These are phyloP conservation scores for Bombardia bombarda DNA, from an alignment of 495 filamentous ascomycete species.

Conservation along the genomic window DNA sequence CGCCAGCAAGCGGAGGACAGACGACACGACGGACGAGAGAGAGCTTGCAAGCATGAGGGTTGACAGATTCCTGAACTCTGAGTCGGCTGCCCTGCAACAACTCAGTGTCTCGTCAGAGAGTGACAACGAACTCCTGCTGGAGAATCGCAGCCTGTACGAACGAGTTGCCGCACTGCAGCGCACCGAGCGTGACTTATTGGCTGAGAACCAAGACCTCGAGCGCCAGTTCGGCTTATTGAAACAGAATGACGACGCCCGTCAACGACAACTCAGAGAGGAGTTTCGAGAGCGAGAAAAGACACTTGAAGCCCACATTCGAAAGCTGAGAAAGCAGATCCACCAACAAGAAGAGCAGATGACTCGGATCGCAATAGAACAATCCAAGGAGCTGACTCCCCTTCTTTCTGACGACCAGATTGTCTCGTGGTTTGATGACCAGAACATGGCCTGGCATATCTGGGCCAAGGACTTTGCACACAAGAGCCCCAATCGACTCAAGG, in stretches of 20 bases:
- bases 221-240: slow-evolving; percentile 1
- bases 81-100: too few relatives aligned
- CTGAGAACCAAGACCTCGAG: slow-evolving; percentile 9
- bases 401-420: slow-evolving; percentile 2
- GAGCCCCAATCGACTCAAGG: slow-evolving; percentile 4
- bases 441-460: slow-evolving; percentile 7
- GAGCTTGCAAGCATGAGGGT: too few relatives aligned
- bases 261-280: slow-evolving; percentile 10
- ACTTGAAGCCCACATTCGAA: slow-evolving; percentile 8
- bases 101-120: neutral
- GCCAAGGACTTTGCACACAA: slow-evolving; percentile 5
- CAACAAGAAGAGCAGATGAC: slow-evolving; percentile 5
- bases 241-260: slow-evolving; percentile 6
- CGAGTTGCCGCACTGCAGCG: slow-evolving; percentile 16
- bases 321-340: slow-evolving; percentile 4
- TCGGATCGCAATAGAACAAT: neutral
- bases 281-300: slow-evolving; percentile 2
- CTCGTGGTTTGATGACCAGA: slow-evolving; percentile 4
- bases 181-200: slow-evolving; percentile 10
- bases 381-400: neutral
- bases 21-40: slow-evolving; percentile 1
- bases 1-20: neutral
- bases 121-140: slow-evolving; percentile 1
- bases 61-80: slow-evolving; percentile 4
- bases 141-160: slow-evolving; percentile 17